Conservation (phyloP, 768 basidiomycete genomes). For the Rhodosporidiobolus odoratus region DNA sequence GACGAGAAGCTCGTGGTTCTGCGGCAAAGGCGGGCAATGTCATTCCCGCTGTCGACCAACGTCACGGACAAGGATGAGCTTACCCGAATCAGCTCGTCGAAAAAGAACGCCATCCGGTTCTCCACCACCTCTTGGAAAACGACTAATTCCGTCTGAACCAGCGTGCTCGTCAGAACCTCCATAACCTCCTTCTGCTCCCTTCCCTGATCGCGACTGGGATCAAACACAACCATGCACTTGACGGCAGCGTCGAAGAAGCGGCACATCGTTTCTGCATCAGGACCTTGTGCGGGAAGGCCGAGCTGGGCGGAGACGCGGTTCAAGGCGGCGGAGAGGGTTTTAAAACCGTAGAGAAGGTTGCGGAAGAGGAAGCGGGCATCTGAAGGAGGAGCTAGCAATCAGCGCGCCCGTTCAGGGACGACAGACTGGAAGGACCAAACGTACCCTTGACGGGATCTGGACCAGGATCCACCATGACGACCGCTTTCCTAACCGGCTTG, state of each 20-base stretch:
- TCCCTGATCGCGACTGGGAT: slow-evolving; percentile 54
- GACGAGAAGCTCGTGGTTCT: slow-evolving; percentile 71
- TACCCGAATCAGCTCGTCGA: slow-evolving; percentile 54
- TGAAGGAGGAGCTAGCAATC: slow-evolving; percentile 45
- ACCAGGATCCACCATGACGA: slow-evolving; percentile 71
- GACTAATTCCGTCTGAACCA: slow-evolving; percentile 70
- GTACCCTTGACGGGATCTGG: slow-evolving; percentile 75
- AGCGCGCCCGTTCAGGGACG: background rate
- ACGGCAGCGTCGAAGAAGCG: slow-evolving; percentile 81
- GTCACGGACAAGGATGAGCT: background rate
- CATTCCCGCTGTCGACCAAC: slow-evolving; percentile 31
- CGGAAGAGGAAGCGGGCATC: slow-evolving; percentile 82
- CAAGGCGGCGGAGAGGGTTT: slow-evolving; percentile 67
- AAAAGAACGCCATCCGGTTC: slow-evolving; percentile 83
- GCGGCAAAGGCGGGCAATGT: slow-evolving; percentile 49
- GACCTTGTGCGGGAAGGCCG: too few relatives aligned
- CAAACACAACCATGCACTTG: slow-evolving; percentile 76
- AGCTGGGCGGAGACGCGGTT: slow-evolving; percentile 78
- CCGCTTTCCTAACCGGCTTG: slow-evolving; percentile 71
- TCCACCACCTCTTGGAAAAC: slow-evolving; percentile 97
- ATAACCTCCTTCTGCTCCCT: slow-evolving; percentile 65
- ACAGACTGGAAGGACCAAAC: slow-evolving; percentile 41
- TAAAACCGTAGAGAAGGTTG: slow-evolving; percentile 80
- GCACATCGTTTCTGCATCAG: slow-evolving; percentile 80
- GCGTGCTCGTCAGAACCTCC: slow-evolving; percentile 61